Evolutionary conservation across 768 basidiomycete species (phyloP).

Genomic region (Russula lepida): DNA sequence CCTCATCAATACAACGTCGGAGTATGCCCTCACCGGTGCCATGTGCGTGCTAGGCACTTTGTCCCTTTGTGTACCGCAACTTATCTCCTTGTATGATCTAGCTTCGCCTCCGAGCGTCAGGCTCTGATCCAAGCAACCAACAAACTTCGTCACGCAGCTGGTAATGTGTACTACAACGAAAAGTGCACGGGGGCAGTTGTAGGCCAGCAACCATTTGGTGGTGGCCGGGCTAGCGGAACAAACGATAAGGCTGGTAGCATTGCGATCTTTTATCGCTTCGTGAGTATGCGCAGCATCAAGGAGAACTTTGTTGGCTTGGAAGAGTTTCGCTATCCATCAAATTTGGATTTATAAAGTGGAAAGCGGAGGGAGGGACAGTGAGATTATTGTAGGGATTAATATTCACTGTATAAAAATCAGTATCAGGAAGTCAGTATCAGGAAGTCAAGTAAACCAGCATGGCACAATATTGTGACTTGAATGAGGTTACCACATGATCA

Average conservation of each 20-base stretch:
- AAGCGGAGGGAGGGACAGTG: not conserved
- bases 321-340: conserved; percentile 80
- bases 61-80: not conserved
- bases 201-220: conserved; percentile 97
- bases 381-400: not conserved
- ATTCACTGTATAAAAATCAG: not conserved
- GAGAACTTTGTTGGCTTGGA: conserved; percentile 87
- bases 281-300: conserved; percentile 89
- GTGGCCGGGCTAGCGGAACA: conserved; percentile 85
- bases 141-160: conserved; percentile 81
- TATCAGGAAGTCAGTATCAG: not conserved
- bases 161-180: conserved; percentile 97
- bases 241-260: conserved; percentile 97
- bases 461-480: not conserved
- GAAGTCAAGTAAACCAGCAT: not conserved
- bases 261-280: conserved; percentile 68
- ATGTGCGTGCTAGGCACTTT: conserved; percentile 47
- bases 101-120: conserved; percentile 76
- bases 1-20: conserved; percentile 76
- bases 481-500: not conserved
- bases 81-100: conserved; percentile 26
- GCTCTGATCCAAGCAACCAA: conserved; percentile 75
- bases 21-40: conserved; percentile 90
- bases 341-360: conserved; percentile 49
- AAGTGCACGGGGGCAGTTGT: conserved; percentile 98